These are phyloP conservation scores for Aspergillus awamori DNA, from an alignment of 2,329 filamentous ascomycete genomes.

Conservation along the genomic window DNA sequence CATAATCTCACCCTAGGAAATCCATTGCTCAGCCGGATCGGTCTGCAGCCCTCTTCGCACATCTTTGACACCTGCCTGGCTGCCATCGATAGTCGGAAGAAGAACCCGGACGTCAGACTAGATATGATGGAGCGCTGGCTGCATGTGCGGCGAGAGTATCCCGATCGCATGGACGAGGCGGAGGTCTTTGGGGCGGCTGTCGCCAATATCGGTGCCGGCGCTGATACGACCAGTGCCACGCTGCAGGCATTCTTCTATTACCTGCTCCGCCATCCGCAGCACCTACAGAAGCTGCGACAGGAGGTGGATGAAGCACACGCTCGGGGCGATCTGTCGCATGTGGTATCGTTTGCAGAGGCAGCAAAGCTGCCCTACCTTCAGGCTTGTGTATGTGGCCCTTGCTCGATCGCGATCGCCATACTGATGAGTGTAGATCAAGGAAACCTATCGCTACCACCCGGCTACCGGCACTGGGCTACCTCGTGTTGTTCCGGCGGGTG, in stretches of 20 bases:
- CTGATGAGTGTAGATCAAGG: conserved; percentile 35
- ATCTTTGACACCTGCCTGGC: conserved; percentile 42
- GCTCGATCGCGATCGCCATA: background rate
- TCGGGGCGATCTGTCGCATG: conserved; percentile 23
- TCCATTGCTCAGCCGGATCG: conserved; percentile 40
- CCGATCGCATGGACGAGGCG: conserved; percentile 37
- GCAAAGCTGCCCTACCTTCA: conserved; percentile 40
- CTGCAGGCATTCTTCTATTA: conserved; percentile 43
- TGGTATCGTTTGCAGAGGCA: conserved; percentile 31
- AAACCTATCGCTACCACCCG: conserved; percentile 41
- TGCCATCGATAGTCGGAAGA: conserved; percentile 36
- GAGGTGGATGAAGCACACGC: conserved; percentile 30
- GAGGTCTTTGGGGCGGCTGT: conserved; percentile 40
- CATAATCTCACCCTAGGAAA: conserved; percentile 43
- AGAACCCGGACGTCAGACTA: conserved; percentile 34
- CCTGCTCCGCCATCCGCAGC: conserved; percentile 32
- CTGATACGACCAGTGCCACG: conserved; percentile 42
- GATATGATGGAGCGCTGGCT: conserved; percentile 46
- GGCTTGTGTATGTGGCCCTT: conserved; percentile 32
- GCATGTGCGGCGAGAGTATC: conserved; percentile 33
- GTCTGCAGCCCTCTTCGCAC: conserved; percentile 40
- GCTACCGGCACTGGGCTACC: conserved; percentile 34
- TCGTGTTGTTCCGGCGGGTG: conserved; percentile 34
- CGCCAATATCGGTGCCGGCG: conserved; percentile 43
- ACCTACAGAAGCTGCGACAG: conserved; percentile 19